phyloP scores from a whole-genome alignment of 441 rosid species.

The Aquilaria agallochum region DNA sequence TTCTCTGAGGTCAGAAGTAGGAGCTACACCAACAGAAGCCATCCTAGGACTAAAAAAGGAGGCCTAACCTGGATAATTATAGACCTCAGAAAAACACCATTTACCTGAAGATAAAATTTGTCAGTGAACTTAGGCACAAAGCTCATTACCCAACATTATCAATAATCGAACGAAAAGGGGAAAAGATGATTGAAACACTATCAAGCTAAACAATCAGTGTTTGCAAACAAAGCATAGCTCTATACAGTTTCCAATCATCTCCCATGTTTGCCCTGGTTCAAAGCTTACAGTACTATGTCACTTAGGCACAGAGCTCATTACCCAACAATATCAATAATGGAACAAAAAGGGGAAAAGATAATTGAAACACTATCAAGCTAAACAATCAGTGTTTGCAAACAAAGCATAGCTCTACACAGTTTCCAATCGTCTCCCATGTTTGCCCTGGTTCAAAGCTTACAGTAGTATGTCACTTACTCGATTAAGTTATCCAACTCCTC shows the following conservation, averaged over 20 bases:
- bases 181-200: background rate
- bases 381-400: too few species aligned
- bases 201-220: background rate
- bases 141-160: background rate
- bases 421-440: too few species aligned
- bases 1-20: slow-evolving; percentile 65
- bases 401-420: too few species aligned
- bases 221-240: too few species aligned
- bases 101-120: slow-evolving; percentile 25
- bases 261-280: too few species aligned
- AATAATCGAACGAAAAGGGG: background rate
- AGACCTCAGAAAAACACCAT: slow-evolving; percentile 26
- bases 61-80: slow-evolving; percentile 24
- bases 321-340: background rate
- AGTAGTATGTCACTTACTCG: too few species aligned
- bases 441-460: too few species aligned
- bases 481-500: too few species aligned
- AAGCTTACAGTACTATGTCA: too few species aligned
- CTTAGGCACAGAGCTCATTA: background rate
- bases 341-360: background rate
- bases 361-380: background rate
- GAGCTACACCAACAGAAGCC: slow-evolving; percentile 74
- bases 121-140: background rate
- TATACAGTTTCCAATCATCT: too few species aligned
- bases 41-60: slow-evolving; percentile 33